Conservation (phyloP, 768 basidiomycete species). For the Agrocybe chaxingu region DNA sequence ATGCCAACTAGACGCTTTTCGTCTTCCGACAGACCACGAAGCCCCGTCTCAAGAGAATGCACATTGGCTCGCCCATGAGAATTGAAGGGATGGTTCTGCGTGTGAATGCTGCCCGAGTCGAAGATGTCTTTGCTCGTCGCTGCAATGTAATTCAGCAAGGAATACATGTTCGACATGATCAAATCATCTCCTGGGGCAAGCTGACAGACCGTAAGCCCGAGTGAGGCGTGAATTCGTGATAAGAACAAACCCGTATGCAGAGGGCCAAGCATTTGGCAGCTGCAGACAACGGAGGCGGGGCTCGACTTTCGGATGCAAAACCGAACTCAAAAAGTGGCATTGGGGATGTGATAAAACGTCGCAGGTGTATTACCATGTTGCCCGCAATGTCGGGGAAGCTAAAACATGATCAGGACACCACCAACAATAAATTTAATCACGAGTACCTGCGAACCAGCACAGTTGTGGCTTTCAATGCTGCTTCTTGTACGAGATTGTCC, state of each 20-base stretch:
- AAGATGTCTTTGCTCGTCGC: constrained; percentile 76
- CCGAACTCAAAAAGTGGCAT: constrained; percentile 86
- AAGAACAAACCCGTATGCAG: constrained; percentile 69
- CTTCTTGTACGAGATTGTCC: constrained; percentile 84
- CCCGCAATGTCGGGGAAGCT: constrained; percentile 83
- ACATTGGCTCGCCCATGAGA: constrained; percentile 46
- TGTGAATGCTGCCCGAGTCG: constrained; percentile 45
- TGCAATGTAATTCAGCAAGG: constrained; percentile 88
- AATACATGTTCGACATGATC: constrained; percentile 95
- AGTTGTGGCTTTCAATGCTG: constrained; percentile 82
- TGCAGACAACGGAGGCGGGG: constrained; percentile 75
- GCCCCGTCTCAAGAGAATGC: constrained; percentile 59
- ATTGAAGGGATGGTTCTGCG: constrained; percentile 38
- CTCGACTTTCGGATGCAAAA: constrained; percentile 68
- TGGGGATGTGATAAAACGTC: constrained; percentile 86
- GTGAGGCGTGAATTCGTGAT: not conserved
- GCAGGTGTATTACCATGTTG: constrained; percentile 72
- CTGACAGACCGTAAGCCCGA: constrained; percentile 33
- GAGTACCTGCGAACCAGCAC: constrained; percentile 79
- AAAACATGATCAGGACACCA: not conserved
- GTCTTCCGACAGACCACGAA: constrained; percentile 74
- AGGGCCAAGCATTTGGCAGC: constrained; percentile 89
- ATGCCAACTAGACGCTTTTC: constrained; percentile 83
- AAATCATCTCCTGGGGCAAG: constrained; percentile 85
- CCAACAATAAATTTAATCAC: not conserved